These are phyloP conservation scores for Russula lepida DNA, from an alignment of 768 basidiomycete species.

Conservation along the genomic window DNA sequence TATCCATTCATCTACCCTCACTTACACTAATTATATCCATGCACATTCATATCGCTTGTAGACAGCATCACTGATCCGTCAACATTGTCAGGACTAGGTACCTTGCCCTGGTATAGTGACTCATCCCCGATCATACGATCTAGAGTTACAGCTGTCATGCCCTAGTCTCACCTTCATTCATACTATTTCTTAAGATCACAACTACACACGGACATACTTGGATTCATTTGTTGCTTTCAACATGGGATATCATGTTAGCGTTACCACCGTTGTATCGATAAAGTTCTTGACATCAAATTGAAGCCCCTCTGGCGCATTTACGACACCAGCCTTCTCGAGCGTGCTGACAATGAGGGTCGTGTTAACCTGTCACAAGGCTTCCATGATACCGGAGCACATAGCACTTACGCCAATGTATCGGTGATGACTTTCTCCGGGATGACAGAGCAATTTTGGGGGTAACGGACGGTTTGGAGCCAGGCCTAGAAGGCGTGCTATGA, in stretches of 20 bases:
- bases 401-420: constrained; percentile 59
- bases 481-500: constrained; percentile 37
- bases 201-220: background rate
- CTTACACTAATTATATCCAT: background rate
- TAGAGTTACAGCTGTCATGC: background rate
- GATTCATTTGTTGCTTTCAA: background rate
- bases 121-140: background rate
- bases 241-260: constrained; percentile 4
- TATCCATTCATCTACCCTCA: background rate
- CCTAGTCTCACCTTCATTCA: background rate
- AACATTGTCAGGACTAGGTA: background rate
- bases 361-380: background rate
- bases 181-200: background rate
- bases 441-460: constrained; percentile 54
- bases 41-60: background rate
- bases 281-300: constrained; percentile 24
- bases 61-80: no score
- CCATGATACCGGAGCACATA: background rate
- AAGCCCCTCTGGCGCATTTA: constrained; percentile 46
- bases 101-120: no score
- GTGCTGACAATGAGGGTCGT: constrained; percentile 36
- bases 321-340: constrained; percentile 69
- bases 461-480: constrained; percentile 76
- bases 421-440: constrained; percentile 59
- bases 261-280: constrained; percentile 12